Conservation (phyloP, 805 yeast genomes). For the Ogataea pignaliae region DNA sequence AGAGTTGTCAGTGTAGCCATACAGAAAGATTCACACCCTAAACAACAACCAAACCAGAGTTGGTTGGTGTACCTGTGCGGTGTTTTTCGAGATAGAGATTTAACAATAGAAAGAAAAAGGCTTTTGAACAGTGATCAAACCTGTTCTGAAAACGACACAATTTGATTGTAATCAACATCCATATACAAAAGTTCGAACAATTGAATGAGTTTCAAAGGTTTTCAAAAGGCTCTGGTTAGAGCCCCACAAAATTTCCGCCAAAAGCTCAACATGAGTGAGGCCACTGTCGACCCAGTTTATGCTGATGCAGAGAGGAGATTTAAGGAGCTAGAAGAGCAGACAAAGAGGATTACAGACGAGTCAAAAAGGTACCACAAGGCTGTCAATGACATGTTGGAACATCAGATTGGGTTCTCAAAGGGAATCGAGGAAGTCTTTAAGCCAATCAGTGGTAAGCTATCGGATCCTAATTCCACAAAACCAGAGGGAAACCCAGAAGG, state of each 20-base stretch:
- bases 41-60: too few species aligned
- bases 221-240: constrained; percentile 72
- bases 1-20: too few species aligned
- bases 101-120: too few species aligned
- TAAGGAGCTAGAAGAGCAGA: constrained; percentile 84
- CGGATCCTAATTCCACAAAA: constrained; percentile 80
- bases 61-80: too few species aligned
- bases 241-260: constrained; percentile 92
- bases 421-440: constrained; percentile 94
- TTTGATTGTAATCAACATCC: too few species aligned
- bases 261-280: constrained; percentile 82
- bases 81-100: too few species aligned
- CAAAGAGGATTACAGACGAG: constrained; percentile 85
- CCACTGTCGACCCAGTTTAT: constrained; percentile 82
- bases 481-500: constrained; percentile 98
- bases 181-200: neutral
- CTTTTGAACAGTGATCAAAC: too few species aligned
- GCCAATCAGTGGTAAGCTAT: constrained; percentile 88
- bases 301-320: constrained; percentile 95
- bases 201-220: constrained; percentile 81
- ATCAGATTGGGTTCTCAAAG: constrained; percentile 92
- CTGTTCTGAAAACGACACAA: too few species aligned
- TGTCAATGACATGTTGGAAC: constrained; percentile 88
- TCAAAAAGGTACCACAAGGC: constrained; percentile 87
- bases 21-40: too few species aligned